Evolutionary conservation across 139 green algal species (phyloP).

Genomic region (Monoraphidium neglectum): DNA sequence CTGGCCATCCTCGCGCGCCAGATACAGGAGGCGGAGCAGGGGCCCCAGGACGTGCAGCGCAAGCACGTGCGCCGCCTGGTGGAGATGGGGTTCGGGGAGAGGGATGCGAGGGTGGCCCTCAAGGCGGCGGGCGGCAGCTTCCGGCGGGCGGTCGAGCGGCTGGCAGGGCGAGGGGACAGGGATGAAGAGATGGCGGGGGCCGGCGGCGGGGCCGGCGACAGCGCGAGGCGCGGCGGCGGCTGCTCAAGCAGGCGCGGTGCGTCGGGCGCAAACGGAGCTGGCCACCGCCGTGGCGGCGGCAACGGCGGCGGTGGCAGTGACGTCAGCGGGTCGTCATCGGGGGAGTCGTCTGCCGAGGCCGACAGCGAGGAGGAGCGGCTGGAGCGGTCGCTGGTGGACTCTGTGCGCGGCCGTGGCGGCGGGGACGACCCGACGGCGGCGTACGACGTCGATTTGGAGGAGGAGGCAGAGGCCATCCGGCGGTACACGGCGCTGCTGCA

Average conservation of each 20-base stretch:
- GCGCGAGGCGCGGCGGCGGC: slow-evolving; percentile 2
- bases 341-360: background rate
- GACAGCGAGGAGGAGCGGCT: slow-evolving; percentile 37
- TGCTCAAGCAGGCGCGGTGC: background rate
- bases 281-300: no score
- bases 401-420: slow-evolving; percentile 21
- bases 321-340: background rate
- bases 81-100: slow-evolving; percentile 31
- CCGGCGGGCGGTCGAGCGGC: slow-evolving; percentile 1
- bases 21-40: slow-evolving; percentile 4
- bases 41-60: slow-evolving; percentile 7
- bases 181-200: background rate
- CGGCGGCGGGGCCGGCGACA: slow-evolving; percentile 2
- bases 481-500: slow-evolving; percentile 46
- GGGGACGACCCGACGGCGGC: slow-evolving; percentile 45
- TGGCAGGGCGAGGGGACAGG: background rate
- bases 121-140: slow-evolving; percentile 8
- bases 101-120: slow-evolving; percentile 6
- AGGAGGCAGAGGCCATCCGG: slow-evolving; percentile 61
- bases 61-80: background rate
- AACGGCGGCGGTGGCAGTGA: background rate
- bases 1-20: slow-evolving; percentile 30
- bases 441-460: slow-evolving; percentile 69
- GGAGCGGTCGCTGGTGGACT: slow-evolving; percentile 39
- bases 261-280: background rate